phyloP scores from a whole-genome alignment of 352 stramenopile species.

The Phytophthora colocasiae region DNA sequence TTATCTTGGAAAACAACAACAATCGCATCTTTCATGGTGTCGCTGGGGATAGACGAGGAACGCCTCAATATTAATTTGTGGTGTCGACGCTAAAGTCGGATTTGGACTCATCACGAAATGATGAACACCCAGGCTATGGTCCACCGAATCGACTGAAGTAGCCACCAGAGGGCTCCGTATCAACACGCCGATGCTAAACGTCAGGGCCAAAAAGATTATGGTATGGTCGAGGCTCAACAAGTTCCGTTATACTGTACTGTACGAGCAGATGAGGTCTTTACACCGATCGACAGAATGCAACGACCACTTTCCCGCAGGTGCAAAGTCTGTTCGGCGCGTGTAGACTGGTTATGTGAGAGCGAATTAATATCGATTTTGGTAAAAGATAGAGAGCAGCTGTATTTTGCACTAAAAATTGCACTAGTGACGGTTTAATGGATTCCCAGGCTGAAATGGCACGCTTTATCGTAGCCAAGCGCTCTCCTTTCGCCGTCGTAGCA shows the following conservation, averaged over 20 bases:
- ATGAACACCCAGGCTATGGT: constrained; percentile 13
- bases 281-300: too few species aligned
- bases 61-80: constrained; percentile 26
- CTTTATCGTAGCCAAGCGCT: too few species aligned
- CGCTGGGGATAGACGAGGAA: constrained; percentile 20
- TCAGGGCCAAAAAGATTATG: constrained; percentile 26
- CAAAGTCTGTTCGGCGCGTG: too few species aligned
- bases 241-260: not conserved
- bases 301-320: too few species aligned
- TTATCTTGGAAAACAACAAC: constrained; percentile 1
- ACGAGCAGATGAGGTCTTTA: not conserved
- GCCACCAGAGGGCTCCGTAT: constrained; percentile 14
- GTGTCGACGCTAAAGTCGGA: constrained; percentile 8
- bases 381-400: too few species aligned
- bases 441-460: too few species aligned
- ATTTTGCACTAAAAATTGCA: too few species aligned
- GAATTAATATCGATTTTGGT: too few species aligned
- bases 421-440: too few species aligned
- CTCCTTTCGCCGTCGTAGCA: too few species aligned
- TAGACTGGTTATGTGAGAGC: too few species aligned
- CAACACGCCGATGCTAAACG: constrained; percentile 2
- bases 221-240: constrained; percentile 6
- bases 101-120: constrained; percentile 11
- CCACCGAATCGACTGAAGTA: constrained; percentile 20
- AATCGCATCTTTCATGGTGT: constrained; percentile 22